phyloP scores from a whole-genome alignment of 225 moss, liverwort and hornwort species.

The Takakia lepidozioides region DNA sequence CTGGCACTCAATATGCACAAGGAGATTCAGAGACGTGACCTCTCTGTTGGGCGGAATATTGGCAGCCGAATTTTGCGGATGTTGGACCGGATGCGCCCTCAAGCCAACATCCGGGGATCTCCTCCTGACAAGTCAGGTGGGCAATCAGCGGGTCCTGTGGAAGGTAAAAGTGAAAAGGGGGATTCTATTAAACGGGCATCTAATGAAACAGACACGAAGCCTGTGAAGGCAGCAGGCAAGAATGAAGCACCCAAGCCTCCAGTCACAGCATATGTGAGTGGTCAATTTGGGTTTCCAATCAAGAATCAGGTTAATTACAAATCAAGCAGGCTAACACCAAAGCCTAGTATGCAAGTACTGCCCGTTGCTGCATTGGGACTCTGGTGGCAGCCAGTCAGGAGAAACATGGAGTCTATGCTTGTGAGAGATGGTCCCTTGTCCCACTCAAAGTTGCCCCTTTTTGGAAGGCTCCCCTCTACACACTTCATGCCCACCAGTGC shows the following conservation, averaged over 20 bases:
- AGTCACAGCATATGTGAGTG: constrained; percentile 34
- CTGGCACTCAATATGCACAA: constrained; percentile 78
- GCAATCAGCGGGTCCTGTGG: constrained; percentile 11
- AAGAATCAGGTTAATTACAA: constrained; percentile 32
- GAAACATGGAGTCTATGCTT: constrained; percentile 24
- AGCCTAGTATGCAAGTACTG: constrained; percentile 25
- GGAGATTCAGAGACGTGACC: constrained; percentile 88
- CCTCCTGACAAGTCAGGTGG: constrained; percentile 8
- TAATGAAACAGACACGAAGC: constrained; percentile 25
- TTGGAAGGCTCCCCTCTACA: constrained; percentile 12
- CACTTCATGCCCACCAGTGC: constrained; percentile 7
- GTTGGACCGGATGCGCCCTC: constrained; percentile 80
- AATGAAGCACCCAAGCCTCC: constrained; percentile 34
- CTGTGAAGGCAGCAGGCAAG: constrained; percentile 11
- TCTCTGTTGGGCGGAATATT: constrained; percentile 72
- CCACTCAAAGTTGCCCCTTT: constrained; percentile 19
- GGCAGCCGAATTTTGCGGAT: constrained; percentile 75
- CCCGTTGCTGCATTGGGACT: constrained; percentile 56
- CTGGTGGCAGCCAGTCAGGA: constrained; percentile 63
- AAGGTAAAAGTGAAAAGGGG: constrained; percentile 1
- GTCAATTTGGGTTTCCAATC: constrained; percentile 35
- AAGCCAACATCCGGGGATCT: constrained; percentile 84
- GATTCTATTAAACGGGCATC: not conserved
- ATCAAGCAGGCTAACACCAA: constrained; percentile 39
- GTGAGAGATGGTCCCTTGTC: constrained; percentile 13